phyloP scores from a whole-genome alignment of 208 protist genomes.

The Naegleria lovaniensis region DNA sequence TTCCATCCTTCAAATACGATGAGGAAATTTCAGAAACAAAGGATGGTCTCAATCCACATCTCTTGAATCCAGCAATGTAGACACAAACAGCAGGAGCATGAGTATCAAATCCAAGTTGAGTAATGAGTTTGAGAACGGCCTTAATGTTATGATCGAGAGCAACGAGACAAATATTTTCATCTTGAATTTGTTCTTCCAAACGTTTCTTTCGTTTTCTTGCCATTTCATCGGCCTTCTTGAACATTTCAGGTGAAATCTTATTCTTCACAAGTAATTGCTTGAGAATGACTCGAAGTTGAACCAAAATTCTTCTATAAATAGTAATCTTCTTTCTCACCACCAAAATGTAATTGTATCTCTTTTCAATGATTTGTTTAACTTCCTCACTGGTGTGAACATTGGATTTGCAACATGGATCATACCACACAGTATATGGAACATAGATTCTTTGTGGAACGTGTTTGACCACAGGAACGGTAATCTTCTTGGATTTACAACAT shows the following conservation, averaged over 20 bases:
- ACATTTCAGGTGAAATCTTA: neutral
- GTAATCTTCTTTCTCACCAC: neutral
- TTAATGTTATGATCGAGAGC: neutral
- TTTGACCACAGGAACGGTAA: neutral
- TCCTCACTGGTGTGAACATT: neutral
- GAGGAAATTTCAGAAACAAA: neutral
- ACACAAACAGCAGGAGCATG: neutral
- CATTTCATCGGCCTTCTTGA: neutral
- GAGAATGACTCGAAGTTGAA: neutral
- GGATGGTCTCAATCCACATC: neutral
- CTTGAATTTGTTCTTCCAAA: neutral
- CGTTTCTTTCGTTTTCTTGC: neutral
- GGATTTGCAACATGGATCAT: neutral
- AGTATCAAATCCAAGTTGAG: neutral
- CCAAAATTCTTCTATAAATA: neutral
- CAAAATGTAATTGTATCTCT: neutral
- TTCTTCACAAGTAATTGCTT: neutral
- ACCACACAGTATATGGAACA: neutral
- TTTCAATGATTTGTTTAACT: neutral
- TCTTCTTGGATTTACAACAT: neutral
- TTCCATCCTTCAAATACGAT: neutral
- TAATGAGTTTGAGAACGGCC: neutral
- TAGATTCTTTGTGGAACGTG: slow-evolving; percentile 5
- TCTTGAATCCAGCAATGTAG: neutral
- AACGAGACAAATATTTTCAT: neutral